Percentiles rank a stretch among this genome's conserved stretches.
These are phyloP conservation scores for Themeda triandra DNA, from an alignment of 176 grass and related monocot species.

Conservation along the genomic window DNA sequence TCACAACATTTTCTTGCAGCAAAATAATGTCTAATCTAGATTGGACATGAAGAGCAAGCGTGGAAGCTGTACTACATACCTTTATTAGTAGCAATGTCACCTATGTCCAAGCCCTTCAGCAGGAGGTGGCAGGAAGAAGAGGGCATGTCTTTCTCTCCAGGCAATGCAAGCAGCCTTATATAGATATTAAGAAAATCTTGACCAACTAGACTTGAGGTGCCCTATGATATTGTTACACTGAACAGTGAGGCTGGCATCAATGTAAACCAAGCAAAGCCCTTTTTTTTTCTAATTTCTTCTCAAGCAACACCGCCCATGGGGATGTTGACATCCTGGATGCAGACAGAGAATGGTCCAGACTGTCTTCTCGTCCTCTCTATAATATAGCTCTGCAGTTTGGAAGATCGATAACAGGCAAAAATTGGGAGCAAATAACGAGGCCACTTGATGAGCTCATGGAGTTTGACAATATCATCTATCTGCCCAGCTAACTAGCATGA, in stretches of 20 bases:
- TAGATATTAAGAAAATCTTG: background rate
- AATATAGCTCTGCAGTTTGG: background rate
- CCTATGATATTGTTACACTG: background rate
- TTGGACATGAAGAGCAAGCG: background rate
- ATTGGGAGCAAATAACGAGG: background rate
- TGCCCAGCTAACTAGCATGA: background rate
- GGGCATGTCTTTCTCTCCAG: background rate
- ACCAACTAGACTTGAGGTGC: background rate
- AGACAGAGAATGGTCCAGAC: background rate
- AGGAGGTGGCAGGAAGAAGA: background rate
- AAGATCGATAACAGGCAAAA: background rate
- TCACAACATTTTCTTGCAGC: background rate
- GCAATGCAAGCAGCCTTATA: background rate
- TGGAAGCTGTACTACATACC: background rate
- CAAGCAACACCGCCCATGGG: background rate
- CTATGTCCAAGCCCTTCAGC: background rate
- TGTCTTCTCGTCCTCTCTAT: background rate
- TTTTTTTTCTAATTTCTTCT: background rate
- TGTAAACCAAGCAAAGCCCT: background rate
- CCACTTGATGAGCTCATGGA: background rate
- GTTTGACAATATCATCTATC: background rate
- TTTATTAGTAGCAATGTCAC: constrained; percentile 1
- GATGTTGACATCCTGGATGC: background rate
- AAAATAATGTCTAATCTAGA: background rate
- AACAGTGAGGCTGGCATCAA: background rate